Percentiles rank a stretch among this genome's conserved stretches.
Evolutionary conservation across 2,329 filamentous ascomycete species (phyloP).

Genomic region (Peltaster fructicola): DNA sequence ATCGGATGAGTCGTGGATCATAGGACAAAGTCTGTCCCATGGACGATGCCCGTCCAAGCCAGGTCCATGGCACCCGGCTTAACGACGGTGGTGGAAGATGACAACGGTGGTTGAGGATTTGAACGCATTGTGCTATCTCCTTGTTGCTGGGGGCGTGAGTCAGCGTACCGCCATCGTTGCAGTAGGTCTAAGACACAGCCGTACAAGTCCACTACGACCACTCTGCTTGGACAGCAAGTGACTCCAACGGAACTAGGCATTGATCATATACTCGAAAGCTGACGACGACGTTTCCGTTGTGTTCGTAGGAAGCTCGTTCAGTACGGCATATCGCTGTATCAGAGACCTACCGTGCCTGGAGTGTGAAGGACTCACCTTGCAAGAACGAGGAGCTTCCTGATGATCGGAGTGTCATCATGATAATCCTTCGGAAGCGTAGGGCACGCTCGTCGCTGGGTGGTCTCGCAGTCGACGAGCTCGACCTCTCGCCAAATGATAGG

Average conservation of each 20-base stretch:
- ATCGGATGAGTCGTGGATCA: slow-evolving; percentile 22
- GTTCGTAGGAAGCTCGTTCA: no score
- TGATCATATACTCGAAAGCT: no score
- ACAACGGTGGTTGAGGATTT: slow-evolving; percentile 27
- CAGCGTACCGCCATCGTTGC: background rate
- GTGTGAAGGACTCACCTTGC: slow-evolving; percentile 16
- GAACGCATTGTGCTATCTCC: slow-evolving; percentile 24
- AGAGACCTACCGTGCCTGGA: no score
- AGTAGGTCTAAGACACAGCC: background rate
- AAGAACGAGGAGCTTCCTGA: slow-evolving; percentile 25
- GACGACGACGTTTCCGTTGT: no score
- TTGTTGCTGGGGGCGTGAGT: slow-evolving; percentile 17
- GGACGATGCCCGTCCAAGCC: slow-evolving; percentile 25
- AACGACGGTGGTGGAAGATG: slow-evolving; percentile 28
- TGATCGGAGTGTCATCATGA: slow-evolving; percentile 26
- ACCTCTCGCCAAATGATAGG: slow-evolving; percentile 25
- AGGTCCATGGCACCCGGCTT: no score
- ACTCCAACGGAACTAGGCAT: no score
- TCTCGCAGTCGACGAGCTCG: slow-evolving; percentile 23
- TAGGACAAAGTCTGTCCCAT: slow-evolving; percentile 22
- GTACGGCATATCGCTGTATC: no score
- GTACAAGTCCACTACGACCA: no score
- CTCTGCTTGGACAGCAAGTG: no score
- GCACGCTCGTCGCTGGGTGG: slow-evolving; percentile 4
- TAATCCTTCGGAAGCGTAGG: slow-evolving; percentile 10